Base-by-base conservation (phyloP, 2,329 filamentous ascomycete species). In the Parastagonospora avenae region DNA sequence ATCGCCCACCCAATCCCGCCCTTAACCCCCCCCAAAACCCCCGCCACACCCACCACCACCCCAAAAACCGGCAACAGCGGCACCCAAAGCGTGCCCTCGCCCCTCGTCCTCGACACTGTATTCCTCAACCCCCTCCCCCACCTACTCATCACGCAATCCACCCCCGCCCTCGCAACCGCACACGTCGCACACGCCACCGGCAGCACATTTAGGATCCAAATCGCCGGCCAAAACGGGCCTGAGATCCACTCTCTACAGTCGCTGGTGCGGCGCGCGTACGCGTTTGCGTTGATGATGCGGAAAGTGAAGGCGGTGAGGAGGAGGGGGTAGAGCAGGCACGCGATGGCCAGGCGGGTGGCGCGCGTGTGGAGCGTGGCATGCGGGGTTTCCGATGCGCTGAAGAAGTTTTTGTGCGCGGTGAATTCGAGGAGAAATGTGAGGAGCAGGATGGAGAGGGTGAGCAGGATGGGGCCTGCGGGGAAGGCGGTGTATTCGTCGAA, bases 151-250 rank as follows among this genome's bases (percentile, higher is more conserved):
- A 24, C 3, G 38, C 57, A 55, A 28, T 62, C 53, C 4, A 57
- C 48, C 2, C 61, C 16, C 9, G 55, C 35, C 2, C 55, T 44
- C 9, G 60, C 24, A 30, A 59, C 48, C 9, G 55, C 51, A 24
- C 46, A 56, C 6, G 35, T 49, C 4, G 59, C 59, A 40, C 36
- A 41, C 2, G 43, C 28, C 11, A 59, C 55, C 0, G 59, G 59
- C 4, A 63, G 15, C 35, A 63, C 58, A 30, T 50, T 55, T 19
- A 61, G 41, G 12, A 59, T 32, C 2, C 24, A 19, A 5, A 64
- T 43, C 4, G 37, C 27, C 15, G 30, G 39, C 57, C 59, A 62
- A 15, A 50, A 50, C 2, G 50, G 54, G 35, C 35, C 12, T 2
- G n/a, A n/a, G 35, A 37, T 2, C 35, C 35, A 7, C 8, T 37